Evolutionary conservation across 371 early-diverging fungal genomes (phyloP).

Genomic region (Syncephalis fuscata): DNA sequence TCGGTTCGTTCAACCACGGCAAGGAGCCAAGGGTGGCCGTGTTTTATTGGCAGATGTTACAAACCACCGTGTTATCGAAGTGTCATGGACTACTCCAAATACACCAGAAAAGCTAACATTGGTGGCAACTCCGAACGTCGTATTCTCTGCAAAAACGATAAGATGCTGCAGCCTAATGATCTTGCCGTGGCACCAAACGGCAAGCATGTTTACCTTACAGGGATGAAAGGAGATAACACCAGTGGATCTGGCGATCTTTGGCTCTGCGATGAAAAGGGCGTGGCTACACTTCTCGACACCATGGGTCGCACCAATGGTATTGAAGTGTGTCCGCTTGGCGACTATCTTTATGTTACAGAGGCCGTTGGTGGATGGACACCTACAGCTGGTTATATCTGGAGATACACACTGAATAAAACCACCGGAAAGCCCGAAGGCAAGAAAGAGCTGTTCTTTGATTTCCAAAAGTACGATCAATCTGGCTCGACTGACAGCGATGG

Average conservation of each 20-base stretch:
- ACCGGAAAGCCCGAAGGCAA: conserved; percentile 5
- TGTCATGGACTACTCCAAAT: no score
- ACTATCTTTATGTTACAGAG: conserved; percentile 25
- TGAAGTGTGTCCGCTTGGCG: conserved; percentile 25
- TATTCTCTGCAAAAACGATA: conserved; percentile 12
- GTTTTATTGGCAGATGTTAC: no score
- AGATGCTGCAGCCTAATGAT: conserved; percentile 29
- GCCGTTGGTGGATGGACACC: conserved; percentile 12
- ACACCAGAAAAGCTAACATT: no score
- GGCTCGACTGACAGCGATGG: conserved; percentile 24
- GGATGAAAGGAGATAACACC: conserved; percentile 19
- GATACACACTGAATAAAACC: not conserved
- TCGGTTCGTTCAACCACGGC: no score
- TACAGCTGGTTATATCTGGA: conserved; percentile 17
- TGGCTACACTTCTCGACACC: not conserved
- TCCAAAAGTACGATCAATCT: conserved; percentile 17
- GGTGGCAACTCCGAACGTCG: not conserved
- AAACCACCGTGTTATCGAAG: no score
- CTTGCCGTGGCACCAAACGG: conserved; percentile 19
- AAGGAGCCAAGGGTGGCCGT: no score
- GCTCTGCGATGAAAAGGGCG: conserved; percentile 13
- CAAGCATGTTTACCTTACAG: conserved; percentile 17
- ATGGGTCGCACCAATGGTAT: conserved; percentile 32
- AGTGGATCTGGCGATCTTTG: conserved; percentile 19
- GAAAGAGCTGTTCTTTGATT: conserved; percentile 15